These are phyloP conservation scores for Flaveria linearis DNA, from an alignment of 129 eudicot species.

Conservation along the genomic window DNA sequence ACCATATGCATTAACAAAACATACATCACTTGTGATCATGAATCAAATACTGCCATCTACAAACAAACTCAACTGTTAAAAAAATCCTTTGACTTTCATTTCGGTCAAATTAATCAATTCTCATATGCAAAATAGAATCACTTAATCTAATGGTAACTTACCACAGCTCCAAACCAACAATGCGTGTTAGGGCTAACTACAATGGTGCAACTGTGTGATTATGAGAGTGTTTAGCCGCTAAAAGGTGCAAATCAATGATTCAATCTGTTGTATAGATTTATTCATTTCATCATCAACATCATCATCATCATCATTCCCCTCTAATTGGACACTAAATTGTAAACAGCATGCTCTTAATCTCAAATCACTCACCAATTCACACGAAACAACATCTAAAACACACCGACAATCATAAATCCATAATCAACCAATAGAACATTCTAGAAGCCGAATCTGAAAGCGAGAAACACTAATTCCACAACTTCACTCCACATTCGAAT, in stretches of 20 bases:
- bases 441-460: not conserved
- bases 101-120: not conserved
- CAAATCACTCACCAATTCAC: not conserved
- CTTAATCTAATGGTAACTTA: no score
- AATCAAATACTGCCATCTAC: not conserved
- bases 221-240: no score
- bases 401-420: constrained; percentile 1
- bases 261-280: not conserved
- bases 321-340: not conserved
- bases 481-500: not conserved
- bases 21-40: not conserved
- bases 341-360: not conserved
- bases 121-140: not conserved
- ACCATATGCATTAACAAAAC: constrained; percentile 21
- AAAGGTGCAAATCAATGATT: not conserved
- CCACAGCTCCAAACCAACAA: no score
- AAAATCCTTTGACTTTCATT: not conserved
- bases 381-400: not conserved
- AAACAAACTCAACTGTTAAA: not conserved
- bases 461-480: not conserved
- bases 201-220: no score
- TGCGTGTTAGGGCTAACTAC: no score
- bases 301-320: not conserved
- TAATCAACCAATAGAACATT: not conserved
- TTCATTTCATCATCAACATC: not conserved